phyloP scores from a whole-genome alignment of 2,329 filamentous ascomycete genomes.

The Rhexocercosporidium sp. region DNA sequence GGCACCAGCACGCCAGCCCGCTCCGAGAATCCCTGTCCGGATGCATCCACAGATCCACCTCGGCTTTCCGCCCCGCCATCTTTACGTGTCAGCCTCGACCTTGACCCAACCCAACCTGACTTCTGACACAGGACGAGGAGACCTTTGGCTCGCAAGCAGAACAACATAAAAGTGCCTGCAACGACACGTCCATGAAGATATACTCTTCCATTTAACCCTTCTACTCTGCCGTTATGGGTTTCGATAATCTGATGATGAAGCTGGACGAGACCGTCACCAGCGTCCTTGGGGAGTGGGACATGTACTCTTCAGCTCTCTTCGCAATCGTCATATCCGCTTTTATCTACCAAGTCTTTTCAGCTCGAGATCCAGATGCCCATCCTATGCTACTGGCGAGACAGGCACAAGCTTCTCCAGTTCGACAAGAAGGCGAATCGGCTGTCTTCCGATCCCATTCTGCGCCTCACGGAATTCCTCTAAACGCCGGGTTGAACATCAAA shows the following conservation, averaged over 20 bases:
- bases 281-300: constrained; percentile 80
- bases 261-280: constrained; percentile 74
- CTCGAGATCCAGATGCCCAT: constrained; percentile 86
- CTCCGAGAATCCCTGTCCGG: constrained; percentile 9
- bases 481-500: constrained; percentile 80
- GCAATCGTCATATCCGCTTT: constrained; percentile 70
- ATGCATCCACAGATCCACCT: not conserved
- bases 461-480: constrained; percentile 83
- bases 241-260: constrained; percentile 62
- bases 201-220: not conserved
- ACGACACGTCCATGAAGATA: not conserved
- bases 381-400: constrained; percentile 90
- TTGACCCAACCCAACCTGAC: not conserved
- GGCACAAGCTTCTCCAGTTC: constrained; percentile 76
- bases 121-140: not conserved
- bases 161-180: not conserved
- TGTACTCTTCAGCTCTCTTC: constrained; percentile 75
- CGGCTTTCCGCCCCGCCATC: constrained; percentile 7
- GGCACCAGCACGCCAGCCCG: not conserved
- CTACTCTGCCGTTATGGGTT: constrained; percentile 34
- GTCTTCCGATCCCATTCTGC: constrained; percentile 83
- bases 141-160: not conserved
- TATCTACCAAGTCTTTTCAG: constrained; percentile 71
- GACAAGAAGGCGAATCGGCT: constrained; percentile 84
- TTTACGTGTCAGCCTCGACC: constrained; percentile 25